Conservation (phyloP, 2,329 filamentous ascomycete genomes). For the Zasmidium angulare region DNA sequence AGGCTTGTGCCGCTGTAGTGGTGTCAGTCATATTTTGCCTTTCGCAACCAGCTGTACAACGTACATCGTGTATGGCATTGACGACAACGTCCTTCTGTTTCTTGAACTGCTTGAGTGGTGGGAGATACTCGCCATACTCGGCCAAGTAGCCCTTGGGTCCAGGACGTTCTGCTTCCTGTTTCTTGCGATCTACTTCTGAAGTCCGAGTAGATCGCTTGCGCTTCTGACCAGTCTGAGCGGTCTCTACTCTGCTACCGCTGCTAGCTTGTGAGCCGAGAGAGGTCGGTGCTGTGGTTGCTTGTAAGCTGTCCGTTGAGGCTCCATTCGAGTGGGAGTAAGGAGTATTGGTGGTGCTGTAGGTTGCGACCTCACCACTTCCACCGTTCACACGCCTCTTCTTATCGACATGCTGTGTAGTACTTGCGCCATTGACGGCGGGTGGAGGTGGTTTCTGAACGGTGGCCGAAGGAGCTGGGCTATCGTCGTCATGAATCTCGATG, state of each 20-base stretch:
- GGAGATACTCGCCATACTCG: slow-evolving; percentile 67
- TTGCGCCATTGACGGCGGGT: slow-evolving; percentile 20
- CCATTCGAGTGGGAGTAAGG: slow-evolving; percentile 71
- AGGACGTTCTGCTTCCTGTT: slow-evolving; percentile 30
- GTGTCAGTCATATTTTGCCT: slow-evolving; percentile 2
- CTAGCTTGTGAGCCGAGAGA: slow-evolving; percentile 70
- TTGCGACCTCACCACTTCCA: slow-evolving; percentile 24
- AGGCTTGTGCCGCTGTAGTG: slow-evolving; percentile 30
- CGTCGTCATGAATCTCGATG: slow-evolving; percentile 55
- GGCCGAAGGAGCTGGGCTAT: slow-evolving; percentile 27
- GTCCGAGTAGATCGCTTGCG: slow-evolving; percentile 73
- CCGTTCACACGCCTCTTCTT: slow-evolving; percentile 72
- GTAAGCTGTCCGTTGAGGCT: slow-evolving; percentile 47
- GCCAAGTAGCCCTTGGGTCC: slow-evolving; percentile 34
- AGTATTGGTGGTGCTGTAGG: slow-evolving; percentile 53
- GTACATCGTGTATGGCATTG: slow-evolving; percentile 59
- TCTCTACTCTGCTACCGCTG: slow-evolving; percentile 61
- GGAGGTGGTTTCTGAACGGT: slow-evolving; percentile 23
- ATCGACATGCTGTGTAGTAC: slow-evolving; percentile 54
- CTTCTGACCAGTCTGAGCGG: slow-evolving; percentile 72
- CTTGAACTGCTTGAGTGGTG: slow-evolving; percentile 82
- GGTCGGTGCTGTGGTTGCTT: slow-evolving; percentile 80
- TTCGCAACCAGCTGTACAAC: slow-evolving; percentile 28
- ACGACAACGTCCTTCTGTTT: slow-evolving; percentile 72
- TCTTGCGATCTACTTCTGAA: slow-evolving; percentile 31